These are phyloP conservation scores for Cunninghamia lanceolata DNA, from an alignment of 75 land plant species.

Conservation along the genomic window DNA sequence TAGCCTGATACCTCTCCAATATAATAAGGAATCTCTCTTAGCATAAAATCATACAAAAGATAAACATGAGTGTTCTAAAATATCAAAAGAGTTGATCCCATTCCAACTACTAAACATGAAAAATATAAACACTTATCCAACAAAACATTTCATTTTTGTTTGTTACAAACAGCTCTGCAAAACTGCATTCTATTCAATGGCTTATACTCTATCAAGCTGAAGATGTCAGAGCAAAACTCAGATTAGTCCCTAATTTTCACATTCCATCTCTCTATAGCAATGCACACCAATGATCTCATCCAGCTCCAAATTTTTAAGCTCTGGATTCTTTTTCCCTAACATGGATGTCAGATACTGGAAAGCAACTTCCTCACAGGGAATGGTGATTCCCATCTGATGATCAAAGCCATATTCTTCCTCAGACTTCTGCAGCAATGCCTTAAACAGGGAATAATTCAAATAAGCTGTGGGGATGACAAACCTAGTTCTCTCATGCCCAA, in stretches of 20 bases:
- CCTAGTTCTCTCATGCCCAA: conserved; percentile 36
- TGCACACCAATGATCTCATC: not conserved
- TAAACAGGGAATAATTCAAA: conserved; percentile 50
- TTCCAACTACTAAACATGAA: too few species aligned
- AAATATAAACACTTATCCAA: not conserved
- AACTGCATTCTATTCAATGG: not conserved
- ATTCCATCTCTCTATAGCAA: not conserved
- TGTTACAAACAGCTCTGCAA: too few species aligned
- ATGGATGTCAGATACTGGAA: conserved; percentile 33
- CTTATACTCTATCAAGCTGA: too few species aligned
- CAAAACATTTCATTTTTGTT: too few species aligned
- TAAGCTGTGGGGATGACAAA: conserved; percentile 53
- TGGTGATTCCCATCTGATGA: conserved; percentile 53
- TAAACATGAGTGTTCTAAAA: too few species aligned
- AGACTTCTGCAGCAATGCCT: conserved; percentile 37
- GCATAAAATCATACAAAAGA: too few species aligned
- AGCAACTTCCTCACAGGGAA: conserved; percentile 57
- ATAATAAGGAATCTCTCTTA: too few species aligned
- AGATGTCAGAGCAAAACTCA: not conserved
- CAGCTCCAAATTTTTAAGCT: not conserved
- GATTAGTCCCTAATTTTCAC: too few species aligned
- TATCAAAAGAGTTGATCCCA: too few species aligned
- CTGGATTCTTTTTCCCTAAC: conserved; percentile 3
- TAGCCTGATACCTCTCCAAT: too few species aligned
- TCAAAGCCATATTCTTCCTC: conserved; percentile 68